Evolutionary conservation across 768 basidiomycete species (phyloP), one percentile per base, ranked within the genome.

Genomic region (Suillus decipiens): DNA sequence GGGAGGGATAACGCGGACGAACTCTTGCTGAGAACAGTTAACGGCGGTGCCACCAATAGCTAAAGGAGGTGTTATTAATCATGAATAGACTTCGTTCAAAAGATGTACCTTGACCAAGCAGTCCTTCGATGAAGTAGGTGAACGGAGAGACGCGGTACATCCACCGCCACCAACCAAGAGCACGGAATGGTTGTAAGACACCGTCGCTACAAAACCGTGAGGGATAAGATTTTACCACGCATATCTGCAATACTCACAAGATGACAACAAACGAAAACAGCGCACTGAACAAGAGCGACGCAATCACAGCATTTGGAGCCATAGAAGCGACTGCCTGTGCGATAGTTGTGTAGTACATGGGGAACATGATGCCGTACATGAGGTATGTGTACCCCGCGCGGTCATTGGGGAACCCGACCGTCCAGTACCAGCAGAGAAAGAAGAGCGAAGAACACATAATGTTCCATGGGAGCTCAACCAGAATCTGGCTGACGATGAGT

Each of bases 371-470:
- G 22, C 78, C 81, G 31, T 86, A 64, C 67, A 85, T 74, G 7
- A 89, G 78, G 69, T 79, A 88, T 2, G 83, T 84, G 68, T 84
- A 89, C n/a, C 82, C 89, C 5, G 80, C 86, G 42, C 87, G 76
- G 14, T 79, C 77, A 1, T 73, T 76, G 10, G 79, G 77, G 68
- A 86, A 86, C 0, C 88, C 88, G 57, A 89, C 85, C 5, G 87
- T 87, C 84, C 85, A 89, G 73, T 82, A 90, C 88, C 88, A 90
- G 67, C 82, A 84, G 59, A 88, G 67, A 76, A 84, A 91, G 74
- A 86, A 81, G 14, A 90, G 61, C 0, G 80, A 77, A 1, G 86
- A 84, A 36, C 83, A 83, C 5, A 85, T 9, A 42, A 88, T 80
- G 65, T 87, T 87, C 84, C 84, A 88, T 1, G 87, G 87, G 1